These are phyloP conservation scores for Kalanchoe fedtschenkoi DNA, from an alignment of 164 flowering plant species.

Conservation along the genomic window DNA sequence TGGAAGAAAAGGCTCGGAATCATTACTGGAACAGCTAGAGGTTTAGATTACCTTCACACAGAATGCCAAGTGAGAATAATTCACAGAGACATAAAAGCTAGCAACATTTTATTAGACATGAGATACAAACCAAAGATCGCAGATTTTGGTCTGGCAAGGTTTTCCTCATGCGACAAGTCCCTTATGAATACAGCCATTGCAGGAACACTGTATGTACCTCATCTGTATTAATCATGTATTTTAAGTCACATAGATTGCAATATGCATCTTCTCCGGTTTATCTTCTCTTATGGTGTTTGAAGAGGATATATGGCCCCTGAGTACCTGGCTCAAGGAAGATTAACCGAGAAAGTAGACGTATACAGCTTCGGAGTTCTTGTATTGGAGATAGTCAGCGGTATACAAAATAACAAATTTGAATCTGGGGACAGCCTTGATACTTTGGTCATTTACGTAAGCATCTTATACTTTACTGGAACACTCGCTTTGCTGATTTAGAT, in stretches of 20 bases:
- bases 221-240: too few species aligned
- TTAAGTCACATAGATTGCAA: not conserved
- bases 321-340: slow-evolving; percentile 38
- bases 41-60: slow-evolving; percentile 48
- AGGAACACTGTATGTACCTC: slow-evolving; percentile 38
- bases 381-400: slow-evolving; percentile 50
- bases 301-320: slow-evolving; percentile 76
- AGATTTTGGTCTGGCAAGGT: slow-evolving; percentile 58
- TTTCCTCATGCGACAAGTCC: slow-evolving; percentile 14
- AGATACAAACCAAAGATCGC: slow-evolving; percentile 39
- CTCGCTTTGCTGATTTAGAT: not conserved
- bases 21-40: slow-evolving; percentile 54
- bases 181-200: slow-evolving; percentile 19
- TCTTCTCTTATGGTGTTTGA: not conserved
- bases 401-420: slow-evolving; percentile 32
- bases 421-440: slow-evolving; percentile 22
- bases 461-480: not conserved
- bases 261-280: not conserved
- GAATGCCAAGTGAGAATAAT: slow-evolving; percentile 23
- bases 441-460: slow-evolving; percentile 28
- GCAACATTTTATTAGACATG: slow-evolving; percentile 44
- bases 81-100: slow-evolving; percentile 52
- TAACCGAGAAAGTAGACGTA: slow-evolving; percentile 55
- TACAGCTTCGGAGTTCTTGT: slow-evolving; percentile 56
- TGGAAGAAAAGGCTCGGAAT: slow-evolving; percentile 45